Percentiles rank a stretch among this genome's conserved stretches.
Evolutionary conservation across 202 grass and related monocot genomes (phyloP).

Genomic region (Carex arenaria): DNA sequence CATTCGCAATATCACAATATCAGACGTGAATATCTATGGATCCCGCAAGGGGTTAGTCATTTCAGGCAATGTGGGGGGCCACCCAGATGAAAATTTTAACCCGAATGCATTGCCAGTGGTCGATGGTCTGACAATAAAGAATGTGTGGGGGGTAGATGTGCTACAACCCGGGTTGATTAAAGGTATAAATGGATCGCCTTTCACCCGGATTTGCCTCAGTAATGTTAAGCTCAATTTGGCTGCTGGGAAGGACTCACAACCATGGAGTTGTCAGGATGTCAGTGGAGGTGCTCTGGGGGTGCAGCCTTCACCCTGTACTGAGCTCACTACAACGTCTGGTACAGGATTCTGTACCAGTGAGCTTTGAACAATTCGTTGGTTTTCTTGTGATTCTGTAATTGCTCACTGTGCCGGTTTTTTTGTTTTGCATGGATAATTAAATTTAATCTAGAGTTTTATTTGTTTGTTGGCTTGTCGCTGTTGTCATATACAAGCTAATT

Average conservation of each 20-base stretch:
- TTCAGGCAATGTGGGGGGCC: conserved; percentile 57
- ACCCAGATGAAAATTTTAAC: conserved; percentile 58
- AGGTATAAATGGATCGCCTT: conserved; percentile 57
- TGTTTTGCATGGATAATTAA: conserved; percentile 4
- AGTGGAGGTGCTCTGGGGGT: conserved; percentile 66
- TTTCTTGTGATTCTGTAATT: neutral
- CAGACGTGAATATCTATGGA: conserved; percentile 53
- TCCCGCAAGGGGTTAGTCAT: conserved; percentile 56
- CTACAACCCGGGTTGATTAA: conserved; percentile 63
- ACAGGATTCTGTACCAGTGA: conserved; percentile 58
- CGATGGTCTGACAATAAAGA: conserved; percentile 59
- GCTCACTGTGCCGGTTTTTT: neutral
- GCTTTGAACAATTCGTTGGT: conserved; percentile 25
- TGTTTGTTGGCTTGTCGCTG: neutral
- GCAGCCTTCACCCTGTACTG: conserved; percentile 61
- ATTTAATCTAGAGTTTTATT: neutral
- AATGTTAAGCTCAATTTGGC: conserved; percentile 49
- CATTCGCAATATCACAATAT: conserved; percentile 75
- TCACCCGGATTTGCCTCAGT: conserved; percentile 66
- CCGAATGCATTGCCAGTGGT: conserved; percentile 53
- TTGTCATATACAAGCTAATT: conserved; percentile 9
- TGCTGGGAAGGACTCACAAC: neutral
- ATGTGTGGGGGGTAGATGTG: conserved; percentile 66
- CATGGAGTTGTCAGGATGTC: conserved; percentile 68
- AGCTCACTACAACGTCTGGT: conserved; percentile 47